Evolutionary conservation across 352 stramenopile genomes (phyloP).

Genomic region (Globisporangium paddicum): DNA sequence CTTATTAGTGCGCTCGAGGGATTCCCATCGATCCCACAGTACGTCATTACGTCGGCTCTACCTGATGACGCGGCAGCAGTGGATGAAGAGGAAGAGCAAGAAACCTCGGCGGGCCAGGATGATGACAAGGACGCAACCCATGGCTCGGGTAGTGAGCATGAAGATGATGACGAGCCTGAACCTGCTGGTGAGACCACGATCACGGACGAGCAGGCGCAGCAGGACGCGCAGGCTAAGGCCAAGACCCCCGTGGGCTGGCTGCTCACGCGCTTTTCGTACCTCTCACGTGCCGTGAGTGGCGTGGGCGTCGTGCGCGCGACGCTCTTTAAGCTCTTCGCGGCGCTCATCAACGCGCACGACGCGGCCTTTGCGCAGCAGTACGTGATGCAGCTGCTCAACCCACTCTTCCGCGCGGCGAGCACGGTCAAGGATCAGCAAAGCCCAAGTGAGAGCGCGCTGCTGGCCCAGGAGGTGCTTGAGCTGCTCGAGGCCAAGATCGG

Average conservation of each 20-base stretch:
- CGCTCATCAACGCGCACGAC: conserved; percentile 57
- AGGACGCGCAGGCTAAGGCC: conserved; percentile 42
- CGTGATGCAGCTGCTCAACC: conserved; percentile 82
- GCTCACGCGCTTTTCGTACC: conserved; percentile 79
- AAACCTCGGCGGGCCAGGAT: conserved; percentile 11
- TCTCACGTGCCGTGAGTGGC: conserved; percentile 48
- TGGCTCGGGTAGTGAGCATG: conserved; percentile 1
- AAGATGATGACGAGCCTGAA: conserved; percentile 14
- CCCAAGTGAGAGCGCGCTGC: conserved; percentile 42
- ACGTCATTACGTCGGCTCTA: conserved; percentile 22
- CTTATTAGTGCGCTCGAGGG: conserved; percentile 50
- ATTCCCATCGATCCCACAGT: conserved; percentile 54
- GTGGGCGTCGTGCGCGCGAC: conserved; percentile 57
- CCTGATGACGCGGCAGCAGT: conserved; percentile 10
- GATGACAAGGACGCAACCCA: conserved; percentile 10
- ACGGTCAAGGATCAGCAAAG: conserved; percentile 46
- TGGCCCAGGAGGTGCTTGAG: conserved; percentile 86
- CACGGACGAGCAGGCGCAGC: conserved; percentile 31
- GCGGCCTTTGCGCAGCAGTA: conserved; percentile 43
- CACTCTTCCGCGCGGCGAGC: conserved; percentile 66
- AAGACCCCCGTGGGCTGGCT: conserved; percentile 78
- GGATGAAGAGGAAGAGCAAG: conserved; percentile 13
- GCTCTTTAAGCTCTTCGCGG: conserved; percentile 86
- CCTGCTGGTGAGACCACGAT: conserved; percentile 18
- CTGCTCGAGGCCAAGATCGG: conserved; percentile 80